phyloP scores from a whole-genome alignment of 192 early-diverging fungal genomes.

The Coemansia sp. region DNA sequence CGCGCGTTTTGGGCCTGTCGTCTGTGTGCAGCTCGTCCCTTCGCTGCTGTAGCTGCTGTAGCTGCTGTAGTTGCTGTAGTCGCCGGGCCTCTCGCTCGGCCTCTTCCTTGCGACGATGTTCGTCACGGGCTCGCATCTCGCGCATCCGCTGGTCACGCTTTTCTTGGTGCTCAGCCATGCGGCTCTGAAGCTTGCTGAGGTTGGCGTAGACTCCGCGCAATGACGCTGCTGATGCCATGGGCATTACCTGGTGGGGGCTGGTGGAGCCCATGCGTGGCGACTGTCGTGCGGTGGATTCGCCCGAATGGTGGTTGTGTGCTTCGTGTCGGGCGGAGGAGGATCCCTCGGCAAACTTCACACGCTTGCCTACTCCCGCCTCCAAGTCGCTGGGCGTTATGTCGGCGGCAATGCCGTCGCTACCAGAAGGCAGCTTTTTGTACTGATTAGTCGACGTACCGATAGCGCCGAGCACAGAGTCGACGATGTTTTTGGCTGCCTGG shows the following conservation, averaged over 20 bases:
- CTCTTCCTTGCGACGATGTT: slow-evolving; percentile 15
- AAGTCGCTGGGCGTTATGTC: slow-evolving; percentile 31
- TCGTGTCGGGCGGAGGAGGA: not conserved
- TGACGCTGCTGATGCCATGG: slow-evolving; percentile 19
- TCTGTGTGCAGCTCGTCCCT: not conserved
- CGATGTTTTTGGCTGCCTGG: slow-evolving; percentile 42
- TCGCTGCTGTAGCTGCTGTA: not conserved
- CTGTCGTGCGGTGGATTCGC: not conserved
- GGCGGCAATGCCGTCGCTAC: not conserved
- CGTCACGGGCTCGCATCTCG: slow-evolving; percentile 15
- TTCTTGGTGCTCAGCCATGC: slow-evolving; percentile 48
- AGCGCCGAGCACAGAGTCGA: slow-evolving; percentile 41
- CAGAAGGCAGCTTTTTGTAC: not conserved
- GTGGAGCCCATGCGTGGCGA: not conserved
- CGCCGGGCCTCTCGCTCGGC: slow-evolving; percentile 15
- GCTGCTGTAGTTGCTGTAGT: not conserved
- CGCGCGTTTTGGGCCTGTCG: not conserved
- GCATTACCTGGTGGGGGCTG: not conserved
- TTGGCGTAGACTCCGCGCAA: slow-evolving; percentile 49
- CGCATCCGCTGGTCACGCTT: slow-evolving; percentile 42
- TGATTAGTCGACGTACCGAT: slow-evolving; percentile 33
- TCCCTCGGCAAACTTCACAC: not conserved
- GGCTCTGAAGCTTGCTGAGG: slow-evolving; percentile 45
- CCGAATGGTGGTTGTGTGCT: not conserved
- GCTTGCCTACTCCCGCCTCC: slow-evolving; percentile 24